Evolutionary conservation across 345 rosid genomes (phyloP).

Genomic region (Acer saccharum): DNA sequence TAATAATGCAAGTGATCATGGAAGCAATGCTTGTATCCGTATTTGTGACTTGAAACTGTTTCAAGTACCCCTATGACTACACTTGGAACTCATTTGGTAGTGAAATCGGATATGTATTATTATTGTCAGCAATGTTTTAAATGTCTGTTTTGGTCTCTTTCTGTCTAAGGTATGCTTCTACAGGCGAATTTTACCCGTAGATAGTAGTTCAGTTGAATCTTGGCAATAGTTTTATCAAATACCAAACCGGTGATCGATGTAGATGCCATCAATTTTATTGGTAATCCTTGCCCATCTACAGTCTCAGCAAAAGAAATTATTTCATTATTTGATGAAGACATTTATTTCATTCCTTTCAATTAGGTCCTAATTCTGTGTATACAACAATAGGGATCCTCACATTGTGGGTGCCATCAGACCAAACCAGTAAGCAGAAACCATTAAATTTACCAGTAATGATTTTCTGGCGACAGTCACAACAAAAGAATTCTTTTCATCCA

Average conservation of each 20-base stretch:
- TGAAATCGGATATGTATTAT: neutral
- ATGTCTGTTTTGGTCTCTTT: neutral
- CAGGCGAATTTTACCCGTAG: no score
- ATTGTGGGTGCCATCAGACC: no score
- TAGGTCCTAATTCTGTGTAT: no score
- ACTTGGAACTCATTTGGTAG: neutral
- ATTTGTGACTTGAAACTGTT: neutral
- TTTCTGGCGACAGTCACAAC: slow-evolving; percentile 8
- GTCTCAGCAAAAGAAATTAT: no score
- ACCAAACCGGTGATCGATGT: slow-evolving; percentile 17
- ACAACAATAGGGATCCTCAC: no score
- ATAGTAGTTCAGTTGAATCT: neutral
- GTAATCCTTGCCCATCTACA: neutral
- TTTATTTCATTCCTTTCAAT: no score
- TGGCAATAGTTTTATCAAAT: neutral
- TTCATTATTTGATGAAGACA: no score
- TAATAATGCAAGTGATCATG: neutral
- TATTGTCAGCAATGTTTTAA: neutral
- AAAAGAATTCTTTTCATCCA: slow-evolving; percentile 22
- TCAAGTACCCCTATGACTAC: neutral
- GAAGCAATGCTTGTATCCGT: neutral
- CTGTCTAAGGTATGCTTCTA: neutral
- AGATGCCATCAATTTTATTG: neutral
- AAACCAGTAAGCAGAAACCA: no score
- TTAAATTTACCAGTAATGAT: no score